A percentile compares a stretch with the other conserved stretches of the same genome.
Conservation (phyloP, 2,329 filamentous ascomycete genomes). For the Coniochaeta hoffmannii region DNA sequence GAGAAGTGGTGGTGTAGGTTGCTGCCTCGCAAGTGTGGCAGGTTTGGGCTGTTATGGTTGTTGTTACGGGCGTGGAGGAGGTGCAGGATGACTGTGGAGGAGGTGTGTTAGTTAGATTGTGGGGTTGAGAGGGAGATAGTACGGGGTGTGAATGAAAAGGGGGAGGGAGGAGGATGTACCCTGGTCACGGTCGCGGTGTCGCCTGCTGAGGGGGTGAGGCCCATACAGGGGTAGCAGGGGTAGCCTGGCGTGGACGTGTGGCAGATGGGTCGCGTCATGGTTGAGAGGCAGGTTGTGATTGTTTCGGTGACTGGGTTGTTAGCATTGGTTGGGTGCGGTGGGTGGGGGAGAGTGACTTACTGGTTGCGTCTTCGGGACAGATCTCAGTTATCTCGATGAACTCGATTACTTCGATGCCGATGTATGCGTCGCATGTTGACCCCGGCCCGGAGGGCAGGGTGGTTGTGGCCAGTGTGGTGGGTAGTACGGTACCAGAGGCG, state of each 20-base stretch:
- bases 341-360: conserved; percentile 6
- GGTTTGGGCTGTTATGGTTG: conserved; percentile 16
- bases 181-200: conserved; percentile 18
- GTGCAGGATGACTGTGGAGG: conserved; percentile 14
- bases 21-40: conserved; percentile 17
- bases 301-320: conserved; percentile 13
- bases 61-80: conserved; percentile 9
- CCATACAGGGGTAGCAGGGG: conserved; percentile 23
- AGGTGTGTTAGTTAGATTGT: not conserved
- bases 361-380: conserved; percentile 16
- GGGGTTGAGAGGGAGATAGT: not conserved
- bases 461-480: not conserved
- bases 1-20: conserved; percentile 13
- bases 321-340: not conserved
- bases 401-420: conserved; percentile 24
- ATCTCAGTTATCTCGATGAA: conserved; percentile 20
- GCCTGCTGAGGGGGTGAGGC: conserved; percentile 11
- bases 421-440: conserved; percentile 12
- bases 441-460: not conserved
- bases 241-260: conserved; percentile 14
- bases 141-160: not conserved
- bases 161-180: conserved; percentile 8
- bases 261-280: conserved; percentile 21
- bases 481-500: not conserved
- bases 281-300: conserved; percentile 12